Conservation (phyloP, 179 eudicot genomes). For the Silene vulgaris region DNA sequence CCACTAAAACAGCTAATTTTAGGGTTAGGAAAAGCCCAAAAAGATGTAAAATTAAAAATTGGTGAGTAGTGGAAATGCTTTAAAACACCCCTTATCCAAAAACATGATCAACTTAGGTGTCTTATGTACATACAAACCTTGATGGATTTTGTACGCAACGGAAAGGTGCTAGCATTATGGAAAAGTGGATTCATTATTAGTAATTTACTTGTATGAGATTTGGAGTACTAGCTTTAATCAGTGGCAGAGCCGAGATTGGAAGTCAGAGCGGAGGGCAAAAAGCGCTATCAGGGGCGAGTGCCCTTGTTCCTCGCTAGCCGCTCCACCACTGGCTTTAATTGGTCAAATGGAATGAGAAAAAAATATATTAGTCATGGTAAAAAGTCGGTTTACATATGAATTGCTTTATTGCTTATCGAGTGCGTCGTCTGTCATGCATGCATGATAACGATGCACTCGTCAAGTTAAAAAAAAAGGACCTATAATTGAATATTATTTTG, state of each 20-base stretch:
- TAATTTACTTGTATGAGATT: too few species aligned
- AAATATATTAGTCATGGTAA: neutral
- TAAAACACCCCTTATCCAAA: neutral
- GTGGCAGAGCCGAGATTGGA: too few species aligned
- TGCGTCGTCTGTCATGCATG: neutral
- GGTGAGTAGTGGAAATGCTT: neutral
- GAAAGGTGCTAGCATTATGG: neutral
- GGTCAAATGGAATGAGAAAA: too few species aligned
- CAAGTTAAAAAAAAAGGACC: too few species aligned
- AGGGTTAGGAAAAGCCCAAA: neutral
- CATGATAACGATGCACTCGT: too few species aligned
- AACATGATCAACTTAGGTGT: neutral
- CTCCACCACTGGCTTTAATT: too few species aligned
- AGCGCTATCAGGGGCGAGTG: too few species aligned
- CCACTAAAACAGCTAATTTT: neutral
- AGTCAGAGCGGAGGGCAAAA: too few species aligned
- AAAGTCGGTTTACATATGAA: neutral
- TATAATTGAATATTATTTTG: too few species aligned
- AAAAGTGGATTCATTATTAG: neutral
- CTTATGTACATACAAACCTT: neutral
- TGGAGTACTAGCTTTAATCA: neutral
- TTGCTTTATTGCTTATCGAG: neutral
- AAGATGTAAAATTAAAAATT: neutral
- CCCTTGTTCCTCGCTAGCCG: too few species aligned
- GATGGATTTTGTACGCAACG: neutral